Evolutionary conservation across 768 basidiomycete species (phyloP).

Genomic region (Coprinopsis strossmayeri): DNA sequence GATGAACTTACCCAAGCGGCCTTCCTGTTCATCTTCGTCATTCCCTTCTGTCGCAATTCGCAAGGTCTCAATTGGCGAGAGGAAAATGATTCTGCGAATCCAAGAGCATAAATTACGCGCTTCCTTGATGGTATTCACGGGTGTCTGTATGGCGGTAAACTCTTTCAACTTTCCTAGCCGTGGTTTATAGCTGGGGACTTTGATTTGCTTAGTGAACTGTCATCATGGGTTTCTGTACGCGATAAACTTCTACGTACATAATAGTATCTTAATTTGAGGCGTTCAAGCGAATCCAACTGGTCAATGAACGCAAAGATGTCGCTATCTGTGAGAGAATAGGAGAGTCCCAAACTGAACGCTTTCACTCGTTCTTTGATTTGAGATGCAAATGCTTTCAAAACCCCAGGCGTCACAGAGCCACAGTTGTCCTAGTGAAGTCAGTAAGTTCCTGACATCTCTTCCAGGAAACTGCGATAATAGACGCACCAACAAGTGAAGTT

Average conservation of each 20-base stretch:
- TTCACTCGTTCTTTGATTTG: constrained; percentile 25
- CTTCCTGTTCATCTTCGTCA: constrained; percentile 11
- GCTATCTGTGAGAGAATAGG: constrained; percentile 50
- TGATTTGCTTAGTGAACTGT: constrained; percentile 33
- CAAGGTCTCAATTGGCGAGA: constrained; percentile 28
- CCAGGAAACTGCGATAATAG: constrained; percentile 10
- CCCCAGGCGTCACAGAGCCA: constrained; percentile 58
- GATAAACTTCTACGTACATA: constrained; percentile 26
- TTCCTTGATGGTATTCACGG: constrained; percentile 15
- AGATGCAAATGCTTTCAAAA: constrained; percentile 39
- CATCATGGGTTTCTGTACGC: background rate
- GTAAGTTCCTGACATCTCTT: background rate
- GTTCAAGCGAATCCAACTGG: constrained; percentile 31
- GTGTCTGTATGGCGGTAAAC: constrained; percentile 17
- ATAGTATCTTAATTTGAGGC: constrained; percentile 43
- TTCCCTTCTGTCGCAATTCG: constrained; percentile 22
- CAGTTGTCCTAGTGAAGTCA: constrained; percentile 40
- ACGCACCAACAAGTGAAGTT: constrained; percentile 39
- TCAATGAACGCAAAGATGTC: constrained; percentile 44
- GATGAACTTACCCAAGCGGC: background rate
- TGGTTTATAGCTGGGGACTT: constrained; percentile 19
- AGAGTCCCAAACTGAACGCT: constrained; percentile 44
- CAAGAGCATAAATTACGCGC: constrained; percentile 32
- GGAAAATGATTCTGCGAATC: constrained; percentile 29
- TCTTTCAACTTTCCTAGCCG: constrained; percentile 16